phyloP scores from a whole-genome alignment of 768 basidiomycete genomes.

The Trametes cinnabarina region DNA sequence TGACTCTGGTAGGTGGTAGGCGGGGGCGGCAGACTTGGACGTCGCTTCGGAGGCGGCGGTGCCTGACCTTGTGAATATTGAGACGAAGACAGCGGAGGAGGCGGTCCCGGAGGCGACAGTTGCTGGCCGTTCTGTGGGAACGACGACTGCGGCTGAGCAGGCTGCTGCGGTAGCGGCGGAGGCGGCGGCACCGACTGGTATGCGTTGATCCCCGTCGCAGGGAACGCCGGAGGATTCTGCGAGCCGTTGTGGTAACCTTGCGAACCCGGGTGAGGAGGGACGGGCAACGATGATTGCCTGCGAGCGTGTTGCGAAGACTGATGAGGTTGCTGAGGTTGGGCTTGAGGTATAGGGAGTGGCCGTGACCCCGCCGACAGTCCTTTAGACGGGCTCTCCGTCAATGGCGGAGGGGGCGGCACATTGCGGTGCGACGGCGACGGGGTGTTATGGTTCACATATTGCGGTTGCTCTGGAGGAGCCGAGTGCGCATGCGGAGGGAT shows the following conservation, averaged over 20 bases:
- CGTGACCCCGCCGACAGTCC: slow-evolving; percentile 22
- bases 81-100: slow-evolving; percentile 28
- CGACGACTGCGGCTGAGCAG: slow-evolving; percentile 16
- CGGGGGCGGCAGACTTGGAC: slow-evolving; percentile 43
- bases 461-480: slow-evolving; percentile 32
- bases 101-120: slow-evolving; percentile 21
- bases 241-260: slow-evolving; percentile 15
- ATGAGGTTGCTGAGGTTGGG: slow-evolving; percentile 11
- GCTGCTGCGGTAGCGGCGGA: slow-evolving; percentile 20
- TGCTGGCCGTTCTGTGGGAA: slow-evolving; percentile 17
- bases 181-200: slow-evolving; percentile 24
- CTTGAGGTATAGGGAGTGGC: slow-evolving; percentile 23
- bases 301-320: slow-evolving; percentile 8
- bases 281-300: slow-evolving; percentile 23
- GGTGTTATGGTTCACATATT: slow-evolving; percentile 1
- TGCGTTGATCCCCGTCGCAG: neutral
- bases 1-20: slow-evolving; percentile 33
- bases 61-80: slow-evolving; percentile 14
- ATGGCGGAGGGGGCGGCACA: slow-evolving; percentile 38
- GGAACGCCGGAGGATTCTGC: slow-evolving; percentile 14
- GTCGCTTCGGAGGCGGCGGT: slow-evolving; percentile 31
- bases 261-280: slow-evolving; percentile 18
- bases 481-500: slow-evolving; percentile 32
- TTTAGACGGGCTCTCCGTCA: slow-evolving; percentile 26
- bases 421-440: slow-evolving; percentile 35